Evolutionary conservation across 805 yeast species (phyloP).

Genomic region (Ogataea angusta): DNA sequence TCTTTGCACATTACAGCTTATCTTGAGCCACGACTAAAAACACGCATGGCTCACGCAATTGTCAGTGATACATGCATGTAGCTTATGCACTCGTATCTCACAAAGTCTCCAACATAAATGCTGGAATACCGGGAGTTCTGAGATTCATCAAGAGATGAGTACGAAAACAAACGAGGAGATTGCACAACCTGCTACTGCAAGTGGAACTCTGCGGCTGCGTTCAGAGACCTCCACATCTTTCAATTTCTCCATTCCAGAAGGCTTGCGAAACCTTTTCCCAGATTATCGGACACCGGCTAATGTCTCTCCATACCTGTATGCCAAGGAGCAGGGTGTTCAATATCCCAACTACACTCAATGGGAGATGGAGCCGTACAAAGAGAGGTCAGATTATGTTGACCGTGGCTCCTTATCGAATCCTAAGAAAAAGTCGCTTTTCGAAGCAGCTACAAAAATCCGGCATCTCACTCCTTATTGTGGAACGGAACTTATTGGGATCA

Average conservation of each 20-base stretch:
- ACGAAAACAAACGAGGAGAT: neutral
- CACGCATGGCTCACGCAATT: too few species aligned
- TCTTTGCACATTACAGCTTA: too few species aligned
- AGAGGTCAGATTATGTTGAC: constrained; percentile 11
- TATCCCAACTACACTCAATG: constrained; percentile 18
- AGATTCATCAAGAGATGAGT: neutral
- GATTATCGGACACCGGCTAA: constrained; percentile 13
- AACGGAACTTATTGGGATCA: constrained; percentile 50
- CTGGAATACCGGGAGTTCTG: too few species aligned
- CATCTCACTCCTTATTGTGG: constrained; percentile 49
- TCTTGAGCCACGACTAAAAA: too few species aligned
- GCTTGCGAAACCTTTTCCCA: constrained; percentile 10
- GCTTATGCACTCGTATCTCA: too few species aligned
- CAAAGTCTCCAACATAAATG: too few species aligned
- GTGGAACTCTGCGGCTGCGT: neutral
- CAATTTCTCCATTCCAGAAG: constrained; percentile 12
- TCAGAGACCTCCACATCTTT: constrained; percentile 1
- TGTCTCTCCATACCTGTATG: constrained; percentile 15
- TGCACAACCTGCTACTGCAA: neutral
- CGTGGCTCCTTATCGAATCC: constrained; percentile 19
- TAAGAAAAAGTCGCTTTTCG: constrained; percentile 37
- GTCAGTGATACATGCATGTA: too few species aligned
- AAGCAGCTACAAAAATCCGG: constrained; percentile 40
- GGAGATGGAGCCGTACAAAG: constrained; percentile 16
- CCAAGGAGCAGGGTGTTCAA: constrained; percentile 13